These are phyloP conservation scores for Phyllosticta citriasiana DNA, from an alignment of 2,329 filamentous ascomycete genomes.

Conservation along the genomic window DNA sequence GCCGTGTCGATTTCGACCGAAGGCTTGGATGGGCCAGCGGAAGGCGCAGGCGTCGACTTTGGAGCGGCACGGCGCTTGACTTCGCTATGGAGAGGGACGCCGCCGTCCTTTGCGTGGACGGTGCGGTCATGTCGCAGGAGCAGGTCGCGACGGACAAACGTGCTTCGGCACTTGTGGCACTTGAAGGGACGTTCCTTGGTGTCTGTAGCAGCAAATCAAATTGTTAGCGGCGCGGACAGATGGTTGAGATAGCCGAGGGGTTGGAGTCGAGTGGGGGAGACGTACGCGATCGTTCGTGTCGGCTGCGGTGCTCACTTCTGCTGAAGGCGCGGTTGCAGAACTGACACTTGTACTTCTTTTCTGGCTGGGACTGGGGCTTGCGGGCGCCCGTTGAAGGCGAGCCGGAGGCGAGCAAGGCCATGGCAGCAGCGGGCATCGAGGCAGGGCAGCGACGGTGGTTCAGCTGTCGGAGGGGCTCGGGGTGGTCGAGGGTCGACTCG, in stretches of 20 bases:
- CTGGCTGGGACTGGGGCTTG: conserved; percentile 64
- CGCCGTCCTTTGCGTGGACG: conserved; percentile 96
- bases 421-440: conserved; percentile 50
- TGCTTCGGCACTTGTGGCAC: conserved; percentile 95
- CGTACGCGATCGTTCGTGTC: conserved; percentile 97
- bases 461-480: conserved; percentile 4
- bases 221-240: conserved; percentile 13
- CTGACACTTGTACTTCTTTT: conserved; percentile 99
- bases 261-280: conserved; percentile 25
- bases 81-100: conserved; percentile 86
- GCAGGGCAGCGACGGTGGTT: conserved; percentile 3
- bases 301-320: conserved; percentile 89
- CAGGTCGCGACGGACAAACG: conserved; percentile 93
- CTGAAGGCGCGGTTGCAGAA: conserved; percentile 97
- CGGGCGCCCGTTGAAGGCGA: conserved; percentile 59
- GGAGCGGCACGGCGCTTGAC: conserved; percentile 71
- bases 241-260: not conserved
- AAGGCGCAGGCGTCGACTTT: conserved; percentile 49
- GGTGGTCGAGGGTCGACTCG: conserved; percentile 8
- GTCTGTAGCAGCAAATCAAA: conserved; percentile 46
- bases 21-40: conserved; percentile 61
- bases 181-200: conserved; percentile 99
- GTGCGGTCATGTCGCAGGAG: conserved; percentile 95
- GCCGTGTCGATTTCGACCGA: conserved; percentile 74
- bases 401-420: conserved; percentile 54